Base-by-base conservation (phyloP, 2,329 filamentous ascomycete genomes). In the Pseudohalonectria lignicola region DNA sequence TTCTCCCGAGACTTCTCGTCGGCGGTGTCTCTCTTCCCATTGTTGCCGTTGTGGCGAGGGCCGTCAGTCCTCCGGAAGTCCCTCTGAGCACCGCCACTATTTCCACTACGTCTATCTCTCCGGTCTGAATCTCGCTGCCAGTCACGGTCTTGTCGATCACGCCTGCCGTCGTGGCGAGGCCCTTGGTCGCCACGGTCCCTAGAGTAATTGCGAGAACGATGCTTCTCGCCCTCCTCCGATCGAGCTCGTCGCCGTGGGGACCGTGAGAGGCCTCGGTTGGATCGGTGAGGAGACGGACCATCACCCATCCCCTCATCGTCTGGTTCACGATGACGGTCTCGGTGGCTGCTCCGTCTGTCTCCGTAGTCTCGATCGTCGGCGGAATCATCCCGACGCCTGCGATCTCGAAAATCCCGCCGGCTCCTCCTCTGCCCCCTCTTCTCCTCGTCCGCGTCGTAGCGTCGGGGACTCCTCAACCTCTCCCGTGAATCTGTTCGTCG, bases 1-100 rank as follows among this genome's bases (percentile, higher is more conserved):
- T 74, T 71, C 16, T 70, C 70, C 10, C 29, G 29, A 8, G 25
- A 36, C 15, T 32, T 39, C 34, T 39, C 38, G 25, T 39, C 29
- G 10, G 21, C 30, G 35, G 28, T 39, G 30, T 25, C 18, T 15
- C 19, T 26, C 17, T 34, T 35, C 11, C 31, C 12, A 19, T 35
- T 23, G 35, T 34, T 37, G 6, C 23, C 23, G 23, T 26, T 26
- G 23, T 26, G 23, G 23, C 23, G 23, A 26, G 23, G 8, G 8
- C 23, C 8, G 23, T 26, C 23, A 26, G 23, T 15, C 12, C 8
- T 37, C 23, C 13, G 20, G 16, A 29, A 17, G 15, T 18, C 34
- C n/a, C n/a, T 29, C 18, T 13, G 21, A 9, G 17, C 21, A 36
- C 16, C 26, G 25, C 13, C 23, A 32, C 30, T 12, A 26, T 26